Conservation (phyloP, 345 rosid species). For the Lumnitzera racemosa region DNA sequence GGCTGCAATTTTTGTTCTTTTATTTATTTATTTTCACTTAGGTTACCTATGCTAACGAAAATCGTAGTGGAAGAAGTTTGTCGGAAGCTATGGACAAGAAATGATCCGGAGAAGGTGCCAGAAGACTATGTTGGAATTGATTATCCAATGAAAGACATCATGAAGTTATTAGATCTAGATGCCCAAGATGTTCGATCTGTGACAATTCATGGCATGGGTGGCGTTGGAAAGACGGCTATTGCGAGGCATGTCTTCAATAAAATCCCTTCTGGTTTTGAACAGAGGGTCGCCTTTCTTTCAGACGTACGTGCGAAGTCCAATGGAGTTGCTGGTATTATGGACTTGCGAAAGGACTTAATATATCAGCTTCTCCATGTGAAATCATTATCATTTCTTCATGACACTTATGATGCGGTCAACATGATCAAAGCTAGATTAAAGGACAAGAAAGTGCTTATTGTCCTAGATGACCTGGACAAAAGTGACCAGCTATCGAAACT, state of each 20-base stretch:
- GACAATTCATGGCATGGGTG: not conserved
- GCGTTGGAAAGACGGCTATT: conserved; percentile 5
- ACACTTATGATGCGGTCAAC: not conserved
- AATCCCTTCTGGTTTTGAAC: not conserved
- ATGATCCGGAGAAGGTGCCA: rapidly evolving
- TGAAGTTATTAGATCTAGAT: not conserved
- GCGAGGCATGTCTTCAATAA: not conserved
- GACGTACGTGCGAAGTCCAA: not conserved
- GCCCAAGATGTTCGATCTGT: conserved; percentile 1
- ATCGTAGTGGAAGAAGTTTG: not conserved
- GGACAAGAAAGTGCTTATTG: conserved; percentile 7
- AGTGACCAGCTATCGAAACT: not conserved
- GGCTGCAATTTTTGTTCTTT: no score
- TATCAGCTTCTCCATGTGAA: not conserved
- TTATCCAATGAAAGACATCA: not conserved
- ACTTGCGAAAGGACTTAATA: not conserved
- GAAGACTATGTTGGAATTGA: not conserved
- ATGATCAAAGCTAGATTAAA: not conserved
- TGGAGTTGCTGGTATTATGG: not conserved
- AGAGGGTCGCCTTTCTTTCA: not conserved
- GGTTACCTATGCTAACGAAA: not conserved
- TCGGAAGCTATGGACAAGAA: not conserved
- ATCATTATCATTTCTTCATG: not conserved
- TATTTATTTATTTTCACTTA: no score
- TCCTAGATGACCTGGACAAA: not conserved